These are phyloP conservation scores for Catharanthus roseus DNA, from an alignment of 257 asterid species.

Conservation along the genomic window DNA sequence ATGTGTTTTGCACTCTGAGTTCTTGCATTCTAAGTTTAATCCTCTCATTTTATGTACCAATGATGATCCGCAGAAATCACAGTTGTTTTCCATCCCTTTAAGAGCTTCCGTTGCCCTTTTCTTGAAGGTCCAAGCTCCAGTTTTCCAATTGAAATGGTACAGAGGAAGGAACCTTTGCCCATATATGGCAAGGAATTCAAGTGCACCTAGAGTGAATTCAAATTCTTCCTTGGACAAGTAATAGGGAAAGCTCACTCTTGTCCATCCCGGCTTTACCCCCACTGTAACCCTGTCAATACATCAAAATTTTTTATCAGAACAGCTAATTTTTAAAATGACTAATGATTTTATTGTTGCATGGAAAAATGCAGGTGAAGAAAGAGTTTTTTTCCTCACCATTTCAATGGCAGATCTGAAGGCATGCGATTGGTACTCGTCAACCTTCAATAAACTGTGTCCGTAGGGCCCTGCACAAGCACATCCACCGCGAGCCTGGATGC, in stretches of 20 bases:
- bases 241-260: conserved; percentile 70
- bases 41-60: conserved; percentile 17
- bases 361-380: too few species aligned
- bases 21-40: conserved; percentile 12
- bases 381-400: conserved; percentile 29
- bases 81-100: too few species aligned
- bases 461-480: conserved; percentile 82
- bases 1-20: neutral
- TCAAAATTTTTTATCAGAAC: neutral
- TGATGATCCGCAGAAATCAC: conserved; percentile 14
- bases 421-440: conserved; percentile 33
- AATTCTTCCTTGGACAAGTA: conserved; percentile 63
- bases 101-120: conserved; percentile 9
- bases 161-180: conserved; percentile 54
- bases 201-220: conserved; percentile 45
- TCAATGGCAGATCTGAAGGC: conserved; percentile 35
- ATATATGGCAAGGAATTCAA: conserved; percentile 52
- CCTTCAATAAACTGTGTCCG: conserved; percentile 47
- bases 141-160: conserved; percentile 53
- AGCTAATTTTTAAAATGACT: too few species aligned
- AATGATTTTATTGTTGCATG: too few species aligned
- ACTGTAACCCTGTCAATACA: conserved; percentile 38
- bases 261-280: conserved; percentile 81
- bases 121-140: conserved; percentile 58
- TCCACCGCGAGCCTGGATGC: conserved; percentile 78